Percentiles rank a stretch among this genome's conserved stretches.
Conservation (phyloP, 2,329 filamentous ascomycete genomes). For the Fusarium decemcellulare region DNA sequence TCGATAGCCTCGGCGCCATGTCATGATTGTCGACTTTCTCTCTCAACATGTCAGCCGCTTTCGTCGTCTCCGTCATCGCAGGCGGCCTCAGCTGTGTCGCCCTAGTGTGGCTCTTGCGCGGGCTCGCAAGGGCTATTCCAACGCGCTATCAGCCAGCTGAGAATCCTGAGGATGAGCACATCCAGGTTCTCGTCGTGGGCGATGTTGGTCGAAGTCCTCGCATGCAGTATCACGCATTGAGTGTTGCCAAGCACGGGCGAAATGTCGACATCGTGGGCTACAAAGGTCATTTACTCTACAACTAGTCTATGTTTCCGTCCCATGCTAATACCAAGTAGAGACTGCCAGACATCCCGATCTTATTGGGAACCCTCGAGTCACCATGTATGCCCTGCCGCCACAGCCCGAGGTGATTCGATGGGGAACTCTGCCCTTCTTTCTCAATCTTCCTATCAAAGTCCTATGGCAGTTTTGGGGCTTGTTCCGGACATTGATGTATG, state of each 20-base stretch:
- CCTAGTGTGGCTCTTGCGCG: conserved; percentile 44
- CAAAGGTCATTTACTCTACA: conserved; percentile 67
- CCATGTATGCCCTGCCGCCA: conserved; percentile 77
- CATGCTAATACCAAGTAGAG: conserved; percentile 63
- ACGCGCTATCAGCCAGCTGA: conserved; percentile 53
- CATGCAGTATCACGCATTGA: conserved; percentile 98
- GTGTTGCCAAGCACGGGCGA: conserved; percentile 86
- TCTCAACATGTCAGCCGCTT: conserved; percentile 44
- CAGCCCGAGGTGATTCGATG: conserved; percentile 78
- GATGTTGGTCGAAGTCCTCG: conserved; percentile 96
- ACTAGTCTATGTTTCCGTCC: not conserved
- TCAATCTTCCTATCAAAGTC: conserved; percentile 87
- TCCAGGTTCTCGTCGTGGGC: conserved; percentile 92
- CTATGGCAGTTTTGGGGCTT: conserved; percentile 84
- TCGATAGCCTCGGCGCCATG: conserved; percentile 26
- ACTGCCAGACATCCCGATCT: conserved; percentile 87
- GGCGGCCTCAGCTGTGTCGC: conserved; percentile 52
- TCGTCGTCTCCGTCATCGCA: conserved; percentile 53
- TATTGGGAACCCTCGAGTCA: conserved; percentile 75
- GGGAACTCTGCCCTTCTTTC: conserved; percentile 80
- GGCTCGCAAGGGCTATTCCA: conserved; percentile 49
- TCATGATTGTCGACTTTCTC: conserved; percentile 20
- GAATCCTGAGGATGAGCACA: conserved; percentile 56
- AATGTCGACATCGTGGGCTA: conserved; percentile 91
- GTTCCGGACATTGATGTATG: conserved; percentile 80